Evolutionary conservation across 441 rosid species (phyloP).

Genomic region (Gossypium gossypioides): DNA sequence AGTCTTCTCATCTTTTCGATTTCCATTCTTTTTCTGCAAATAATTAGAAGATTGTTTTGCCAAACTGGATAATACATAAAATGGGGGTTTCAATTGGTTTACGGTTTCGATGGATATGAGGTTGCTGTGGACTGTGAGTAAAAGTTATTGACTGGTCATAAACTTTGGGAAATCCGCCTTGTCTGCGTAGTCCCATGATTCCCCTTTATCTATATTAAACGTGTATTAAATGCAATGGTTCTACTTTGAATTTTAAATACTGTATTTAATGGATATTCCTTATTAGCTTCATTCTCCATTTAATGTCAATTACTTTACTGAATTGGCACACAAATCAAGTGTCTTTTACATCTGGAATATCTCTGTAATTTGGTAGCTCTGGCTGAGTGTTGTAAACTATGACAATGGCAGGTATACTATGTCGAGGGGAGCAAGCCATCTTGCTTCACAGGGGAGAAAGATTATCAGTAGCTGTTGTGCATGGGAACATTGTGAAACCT

Average conservation of each 20-base stretch:
- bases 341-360: not conserved
- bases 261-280: not conserved
- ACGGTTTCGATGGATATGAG: constrained; percentile 3
- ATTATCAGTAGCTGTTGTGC: constrained; percentile 21
- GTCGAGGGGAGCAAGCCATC: constrained; percentile 25
- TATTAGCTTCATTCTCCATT: not conserved
- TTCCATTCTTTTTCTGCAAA: not conserved
- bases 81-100: not conserved
- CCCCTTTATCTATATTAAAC: not conserved
- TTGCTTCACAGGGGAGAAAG: constrained; percentile 23
- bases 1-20: not conserved
- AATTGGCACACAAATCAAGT: not conserved
- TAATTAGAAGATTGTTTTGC: not conserved
- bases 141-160: not conserved
- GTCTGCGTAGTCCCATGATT: constrained; percentile 4
- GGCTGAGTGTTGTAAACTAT: constrained; percentile 3
- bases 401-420: constrained; percentile 35
- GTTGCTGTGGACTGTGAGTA: not conserved
- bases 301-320: not conserved
- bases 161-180: constrained; percentile 18
- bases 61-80: not conserved
- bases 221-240: not conserved
- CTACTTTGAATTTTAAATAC: not conserved
- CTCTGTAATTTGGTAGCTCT: not conserved
- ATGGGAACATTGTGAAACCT: constrained; percentile 22